Base-by-base conservation (phyloP, 352 stramenopile genomes). In the Pythium apleroticum region DNA sequence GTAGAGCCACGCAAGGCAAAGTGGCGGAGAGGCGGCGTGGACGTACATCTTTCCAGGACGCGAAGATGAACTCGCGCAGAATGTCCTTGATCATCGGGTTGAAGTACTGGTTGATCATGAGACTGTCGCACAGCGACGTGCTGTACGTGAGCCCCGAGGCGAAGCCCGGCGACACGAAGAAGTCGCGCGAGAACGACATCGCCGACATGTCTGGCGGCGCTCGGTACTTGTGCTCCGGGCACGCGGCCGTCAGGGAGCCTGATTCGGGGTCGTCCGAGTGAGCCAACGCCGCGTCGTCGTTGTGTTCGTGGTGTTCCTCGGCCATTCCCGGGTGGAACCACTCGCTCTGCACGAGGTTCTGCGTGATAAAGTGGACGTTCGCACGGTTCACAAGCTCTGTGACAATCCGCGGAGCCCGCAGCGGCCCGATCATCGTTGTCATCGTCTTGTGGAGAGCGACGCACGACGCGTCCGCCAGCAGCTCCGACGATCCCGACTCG, bases 41-140 rank as follows among this genome's bases (percentile, higher is more conserved):
- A 71, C 74, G 35, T 65, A 87, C 76, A 60, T 84, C 86, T 30
- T 86, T 81, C 66, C 84, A 88, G 10, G 84, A 89, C 8, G 80
- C 78, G 52, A 93, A 93, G 76, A 95, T 91, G 60, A 95, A 93
- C 66, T 93, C 86, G 20, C 84, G 78, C 56, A 95, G 60, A 60
- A 95, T 95, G 30, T 83, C 90, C 66, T 92, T 95, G 73, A 95
- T 91, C 55, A 87, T 88, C 39, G 75, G 72, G 64, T 93, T 95
- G 69, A 93, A 95, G 64, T 89, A 95, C 75, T 93, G 84, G 66
- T 95, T 95, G 74, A 95, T 92, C 25, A 95, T 86, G 10, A 95
- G 52, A 50, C 82, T 93, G 67, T 95, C 86, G 39, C 86, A 95
- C 28, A 95, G 73, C 19, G 84, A 93, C 14, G 82, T 89, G 73